Percentiles rank a stretch among this genome's conserved stretches.
Conservation (phyloP, 352 stramenopile genomes). For the Aphanomyces cochlioides region DNA sequence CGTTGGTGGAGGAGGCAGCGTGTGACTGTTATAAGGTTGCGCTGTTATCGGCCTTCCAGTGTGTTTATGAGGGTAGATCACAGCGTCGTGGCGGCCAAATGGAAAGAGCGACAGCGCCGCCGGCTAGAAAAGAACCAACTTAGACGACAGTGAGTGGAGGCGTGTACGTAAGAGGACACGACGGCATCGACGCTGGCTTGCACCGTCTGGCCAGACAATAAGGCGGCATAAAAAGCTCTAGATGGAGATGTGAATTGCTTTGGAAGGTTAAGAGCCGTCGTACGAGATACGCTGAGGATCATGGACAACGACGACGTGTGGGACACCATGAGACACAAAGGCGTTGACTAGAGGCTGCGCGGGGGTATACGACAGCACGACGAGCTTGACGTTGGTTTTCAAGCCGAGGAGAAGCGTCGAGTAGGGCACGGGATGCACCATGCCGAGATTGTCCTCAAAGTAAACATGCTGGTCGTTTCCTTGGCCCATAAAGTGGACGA, state of each 20-base stretch:
- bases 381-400: not conserved
- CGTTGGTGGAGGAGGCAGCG: not conserved
- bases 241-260: not conserved
- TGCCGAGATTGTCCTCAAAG: constrained; percentile 25
- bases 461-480: constrained; percentile 16
- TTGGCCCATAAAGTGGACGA: constrained; percentile 24
- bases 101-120: too few species aligned
- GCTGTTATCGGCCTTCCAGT: too few species aligned
- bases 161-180: too few species aligned
- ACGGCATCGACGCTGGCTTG: not conserved
- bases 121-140: too few species aligned
- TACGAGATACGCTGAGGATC: not conserved
- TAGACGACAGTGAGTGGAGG: too few species aligned
- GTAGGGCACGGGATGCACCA: constrained; percentile 25
- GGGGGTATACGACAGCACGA: constrained; percentile 24
- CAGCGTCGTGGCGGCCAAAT: too few species aligned
- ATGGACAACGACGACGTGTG: constrained; percentile 15
- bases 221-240: constrained; percentile 19
- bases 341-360: not conserved
- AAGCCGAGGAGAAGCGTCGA: not conserved
- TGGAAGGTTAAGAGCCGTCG: not conserved
- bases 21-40: too few species aligned
- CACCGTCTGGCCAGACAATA: not conserved
- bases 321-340: constrained; percentile 19
- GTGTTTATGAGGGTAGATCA: too few species aligned